phyloP scores from a whole-genome alignment of 2,329 filamentous ascomycete species.

The Trichoderma lentiforme region DNA sequence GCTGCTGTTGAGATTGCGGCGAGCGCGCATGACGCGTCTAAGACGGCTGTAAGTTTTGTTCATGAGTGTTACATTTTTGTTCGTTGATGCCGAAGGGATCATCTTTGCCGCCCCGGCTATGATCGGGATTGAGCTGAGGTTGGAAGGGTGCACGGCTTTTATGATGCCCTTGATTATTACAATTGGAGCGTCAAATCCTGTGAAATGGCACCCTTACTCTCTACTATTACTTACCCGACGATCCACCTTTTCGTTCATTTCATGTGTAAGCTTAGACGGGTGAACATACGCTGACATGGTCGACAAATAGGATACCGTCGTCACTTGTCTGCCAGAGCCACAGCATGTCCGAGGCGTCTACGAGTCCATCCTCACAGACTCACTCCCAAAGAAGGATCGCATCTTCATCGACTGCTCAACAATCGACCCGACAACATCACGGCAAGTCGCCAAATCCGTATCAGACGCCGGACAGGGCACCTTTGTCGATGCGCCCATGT shows the following conservation, averaged over 20 bases:
- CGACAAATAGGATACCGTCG: conserved; percentile 66
- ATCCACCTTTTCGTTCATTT: background rate
- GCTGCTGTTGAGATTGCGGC: conserved; percentile 45
- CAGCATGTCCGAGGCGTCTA: conserved; percentile 84
- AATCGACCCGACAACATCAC: conserved; percentile 85
- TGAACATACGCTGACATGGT: conserved; percentile 16
- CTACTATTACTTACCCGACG: background rate
- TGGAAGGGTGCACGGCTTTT: conserved; percentile 35
- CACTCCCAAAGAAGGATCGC: conserved; percentile 54
- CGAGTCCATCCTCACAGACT: conserved; percentile 64
- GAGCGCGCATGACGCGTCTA: conserved; percentile 47
- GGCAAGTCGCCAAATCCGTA: conserved; percentile 69
- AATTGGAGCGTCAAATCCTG: conserved; percentile 62
- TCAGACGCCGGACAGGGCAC: conserved; percentile 61
- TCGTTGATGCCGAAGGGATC: conserved; percentile 20
- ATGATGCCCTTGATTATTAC: conserved; percentile 60
- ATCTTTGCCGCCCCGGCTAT: conserved; percentile 48
- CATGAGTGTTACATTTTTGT: background rate
- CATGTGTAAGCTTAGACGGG: conserved; percentile 34
- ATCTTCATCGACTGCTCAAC: conserved; percentile 96
- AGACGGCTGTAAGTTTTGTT: conserved; percentile 47
- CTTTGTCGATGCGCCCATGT: conserved; percentile 96
- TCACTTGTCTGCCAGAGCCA: conserved; percentile 87
- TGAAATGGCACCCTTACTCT: background rate
- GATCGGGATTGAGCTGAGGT: conserved; percentile 69